Evolutionary conservation across 108 stramenopile species (phyloP).

Genomic region (Fragilaria crotonensis): DNA sequence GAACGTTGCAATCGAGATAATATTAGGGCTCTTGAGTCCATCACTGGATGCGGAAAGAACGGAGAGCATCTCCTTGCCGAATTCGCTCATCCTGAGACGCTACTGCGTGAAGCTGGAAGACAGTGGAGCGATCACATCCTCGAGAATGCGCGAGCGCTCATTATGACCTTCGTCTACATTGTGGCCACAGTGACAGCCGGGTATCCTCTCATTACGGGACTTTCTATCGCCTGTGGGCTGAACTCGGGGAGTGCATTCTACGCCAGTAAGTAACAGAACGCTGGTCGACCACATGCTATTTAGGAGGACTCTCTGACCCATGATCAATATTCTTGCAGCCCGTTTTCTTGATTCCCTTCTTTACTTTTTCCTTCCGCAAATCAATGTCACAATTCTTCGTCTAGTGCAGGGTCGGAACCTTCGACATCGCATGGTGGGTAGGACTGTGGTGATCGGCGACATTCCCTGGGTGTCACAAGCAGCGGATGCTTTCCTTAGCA

Average conservation of each 20-base stretch:
- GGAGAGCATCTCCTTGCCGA: conserved; percentile 11
- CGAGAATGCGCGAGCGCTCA: conserved; percentile 55
- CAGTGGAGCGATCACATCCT: conserved; percentile 56
- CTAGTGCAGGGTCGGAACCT: conserved; percentile 53
- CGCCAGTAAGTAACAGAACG: background rate
- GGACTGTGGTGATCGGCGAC: conserved; percentile 81
- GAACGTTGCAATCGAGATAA: conserved; percentile 49
- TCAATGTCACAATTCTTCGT: conserved; percentile 53
- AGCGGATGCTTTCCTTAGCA: conserved; percentile 69
- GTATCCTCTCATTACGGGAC: conserved; percentile 36
- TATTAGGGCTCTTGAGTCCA: conserved; percentile 41
- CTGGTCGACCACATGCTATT: no score
- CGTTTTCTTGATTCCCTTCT: conserved; percentile 53
- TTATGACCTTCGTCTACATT: conserved; percentile 57
- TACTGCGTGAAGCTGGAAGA: conserved; percentile 41
- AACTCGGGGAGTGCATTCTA: conserved; percentile 10
- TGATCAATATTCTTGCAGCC: no score
- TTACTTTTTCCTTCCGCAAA: conserved; percentile 76
- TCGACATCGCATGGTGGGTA: conserved; percentile 63
- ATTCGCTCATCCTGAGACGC: conserved; percentile 5
- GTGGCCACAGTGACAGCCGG: conserved; percentile 54
- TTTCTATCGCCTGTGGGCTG: conserved; percentile 38
- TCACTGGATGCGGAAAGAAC: conserved; percentile 34
- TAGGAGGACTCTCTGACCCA: no score
- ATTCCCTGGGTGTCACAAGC: conserved; percentile 55